phyloP scores from a whole-genome alignment of 2,329 filamentous ascomycete species.

The Colletotrichum chlorophyti region DNA sequence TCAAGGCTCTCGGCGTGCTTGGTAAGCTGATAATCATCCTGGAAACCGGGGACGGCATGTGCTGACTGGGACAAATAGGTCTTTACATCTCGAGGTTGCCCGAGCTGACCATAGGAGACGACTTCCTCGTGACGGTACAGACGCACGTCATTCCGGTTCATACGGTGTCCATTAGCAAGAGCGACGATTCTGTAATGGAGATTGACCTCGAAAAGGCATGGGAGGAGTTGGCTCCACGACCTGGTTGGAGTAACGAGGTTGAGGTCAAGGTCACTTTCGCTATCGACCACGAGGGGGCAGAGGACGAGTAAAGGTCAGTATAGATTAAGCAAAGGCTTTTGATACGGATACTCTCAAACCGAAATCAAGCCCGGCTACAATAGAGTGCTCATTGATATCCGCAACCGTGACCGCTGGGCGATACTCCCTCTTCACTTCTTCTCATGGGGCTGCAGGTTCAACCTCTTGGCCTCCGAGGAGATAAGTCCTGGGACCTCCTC shows the following conservation, averaged over 20 bases:
- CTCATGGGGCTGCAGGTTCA: conserved; percentile 41
- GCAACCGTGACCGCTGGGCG: no score
- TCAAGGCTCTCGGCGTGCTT: conserved; percentile 82
- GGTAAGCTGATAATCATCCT: conserved; percentile 52
- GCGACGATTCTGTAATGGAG: conserved; percentile 69
- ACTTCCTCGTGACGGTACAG: conserved; percentile 78
- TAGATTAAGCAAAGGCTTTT: neutral
- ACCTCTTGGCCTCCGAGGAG: conserved; percentile 43
- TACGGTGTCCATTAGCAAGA: conserved; percentile 65
- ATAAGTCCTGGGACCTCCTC: conserved; percentile 47
- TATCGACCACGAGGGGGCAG: conserved; percentile 37
- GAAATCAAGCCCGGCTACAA: neutral
- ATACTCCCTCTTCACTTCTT: no score
- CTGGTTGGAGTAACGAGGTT: conserved; percentile 83
- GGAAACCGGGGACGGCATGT: conserved; percentile 9
- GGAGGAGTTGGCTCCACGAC: conserved; percentile 72
- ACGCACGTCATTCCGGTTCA: conserved; percentile 72
- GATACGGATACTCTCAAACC: neutral
- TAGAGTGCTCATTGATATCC: no score
- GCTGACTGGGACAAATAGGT: conserved; percentile 49
- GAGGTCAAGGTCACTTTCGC: conserved; percentile 68
- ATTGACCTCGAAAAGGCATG: conserved; percentile 82
- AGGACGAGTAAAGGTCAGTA: neutral
- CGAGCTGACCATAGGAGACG: conserved; percentile 62
- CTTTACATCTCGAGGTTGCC: conserved; percentile 78